Percentiles rank a stretch among this genome's conserved stretches.
Conservation (phyloP, 2,329 filamentous ascomycete genomes). For the Boeremia lycopersici region DNA sequence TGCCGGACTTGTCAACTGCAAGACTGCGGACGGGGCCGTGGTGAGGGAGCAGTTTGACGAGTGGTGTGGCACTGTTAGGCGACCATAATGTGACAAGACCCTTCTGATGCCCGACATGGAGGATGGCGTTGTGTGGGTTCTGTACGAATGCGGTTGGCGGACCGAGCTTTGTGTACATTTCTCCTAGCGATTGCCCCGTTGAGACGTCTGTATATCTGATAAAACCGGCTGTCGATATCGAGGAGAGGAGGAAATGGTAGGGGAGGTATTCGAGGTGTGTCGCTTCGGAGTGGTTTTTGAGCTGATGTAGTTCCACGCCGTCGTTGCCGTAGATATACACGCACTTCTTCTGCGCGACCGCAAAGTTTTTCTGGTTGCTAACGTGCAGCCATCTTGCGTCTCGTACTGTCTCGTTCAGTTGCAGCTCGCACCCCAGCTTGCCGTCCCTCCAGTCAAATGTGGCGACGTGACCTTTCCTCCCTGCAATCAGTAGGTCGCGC, state of each 20-base stretch:
- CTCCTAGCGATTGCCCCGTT: conserved; percentile 85
- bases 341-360: conserved; percentile 93
- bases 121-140: conserved; percentile 89
- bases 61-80: conserved; percentile 81
- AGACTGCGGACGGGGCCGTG: conserved; percentile 84
- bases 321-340: conserved; percentile 95
- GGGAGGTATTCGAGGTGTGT: conserved; percentile 94
- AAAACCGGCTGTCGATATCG: conserved; percentile 81
- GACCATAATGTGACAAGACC: conserved; percentile 96
- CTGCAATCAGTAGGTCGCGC: conserved; percentile 80
- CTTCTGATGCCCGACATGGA: conserved; percentile 94
- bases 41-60: conserved; percentile 91
- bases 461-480: conserved; percentile 91
- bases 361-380: conserved; percentile 86
- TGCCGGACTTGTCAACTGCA: conserved; percentile 84
- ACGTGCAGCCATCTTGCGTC: conserved; percentile 87
- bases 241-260: conserved; percentile 92
- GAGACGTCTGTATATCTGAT: conserved; percentile 93
- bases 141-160: conserved; percentile 82
- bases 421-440: conserved; percentile 87
- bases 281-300: conserved; percentile 89
- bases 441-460: conserved; percentile 96
- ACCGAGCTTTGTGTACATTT: conserved; percentile 83
- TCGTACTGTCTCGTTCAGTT: conserved; percentile 86
- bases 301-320: conserved; percentile 89